Evolutionary conservation across 257 asterid genomes (phyloP), one percentile per base, ranked within the genome.

Genomic region (Nyctanthes arbortristis): DNA sequence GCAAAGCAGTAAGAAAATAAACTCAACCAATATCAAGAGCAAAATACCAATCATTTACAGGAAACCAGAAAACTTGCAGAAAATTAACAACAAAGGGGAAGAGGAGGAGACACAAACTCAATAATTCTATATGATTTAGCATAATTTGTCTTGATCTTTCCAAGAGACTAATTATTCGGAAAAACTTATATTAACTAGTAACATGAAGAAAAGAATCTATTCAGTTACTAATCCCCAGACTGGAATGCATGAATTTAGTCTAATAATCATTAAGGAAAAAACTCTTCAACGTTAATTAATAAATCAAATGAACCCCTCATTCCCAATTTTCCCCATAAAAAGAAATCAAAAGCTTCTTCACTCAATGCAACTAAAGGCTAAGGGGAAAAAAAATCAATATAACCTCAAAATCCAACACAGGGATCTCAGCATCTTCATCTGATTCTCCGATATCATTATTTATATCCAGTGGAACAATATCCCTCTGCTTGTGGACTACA

Each of bases 401-500:
- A 77, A 93, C 99, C 97, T 91, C 86, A 28, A 91, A 66, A 75
- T 85, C 85, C 56, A 83, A 78, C 49, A 93, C 99, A 0, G 96
- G 90, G 60, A 80, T 88, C 73, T 93, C 99, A 27, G 62, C 37
- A 66, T 89, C 99, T 70, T 86, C 97, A 74, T 89, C 99, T 10
- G 99, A 86, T 7, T 82, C 94, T 13, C 61, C 93, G 33, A 68
- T 61, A 66, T 81, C 93, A 64, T 79, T 87, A 20, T 84, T 76
- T 58, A 86, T 63, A 75, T 88, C 83, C 78, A 93, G 73, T 0
- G 97, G 95, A 49, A 93, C 74, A 28, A 89, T 67, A 72, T 93
- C 96, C 69, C 96, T 86, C 76, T 84, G 89, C 77, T 89, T 88
- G 84, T 93, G 99, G 83, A 93, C 99, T 93, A 65, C 77, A 34